Base-by-base conservation (phyloP, 73 alveolate species). In the Blepharisma japonicum region DNA sequence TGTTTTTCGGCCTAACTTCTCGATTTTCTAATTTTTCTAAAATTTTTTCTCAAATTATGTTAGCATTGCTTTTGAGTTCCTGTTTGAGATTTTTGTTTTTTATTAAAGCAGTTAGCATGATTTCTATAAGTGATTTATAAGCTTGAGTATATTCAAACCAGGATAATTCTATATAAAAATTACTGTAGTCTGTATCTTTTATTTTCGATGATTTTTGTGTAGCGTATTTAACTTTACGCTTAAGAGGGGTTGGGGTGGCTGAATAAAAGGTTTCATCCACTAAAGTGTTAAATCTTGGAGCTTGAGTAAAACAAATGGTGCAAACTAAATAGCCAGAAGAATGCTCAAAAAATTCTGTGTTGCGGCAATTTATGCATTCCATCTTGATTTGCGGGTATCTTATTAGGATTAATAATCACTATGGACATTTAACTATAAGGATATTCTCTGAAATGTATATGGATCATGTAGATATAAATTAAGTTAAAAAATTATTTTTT, bases 301-400 rank as follows among this genome's bases (percentile, higher is more conserved):
- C 42, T 32, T 61, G 74, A 9, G 38, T 61, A 25, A 61, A 61
- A 25, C 74, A 61, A n/a, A 39, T 61, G 18, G 14, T 9, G 23
- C 74, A 61, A 9, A 61, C 74, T 61, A 61, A 61, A 25, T 14
- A 61, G 18, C 74, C 74, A 18, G 74, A 61, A 39, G 38, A 14
- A 39, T 61, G 38, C 46, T 61, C 23, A 61, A 18, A 61, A 25
- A 61, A 61, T 8, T 61, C 23, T 25, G 14, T 61, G 49, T n/a
- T 20, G n/a, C 23, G 14, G 23, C 74, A 61, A 18, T 8, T 9
- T 20, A 25, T 9, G 47, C 74, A 61, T 25, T 61, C 74, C 74
- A 61, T 61, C 42, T 32, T 32, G 42, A 32, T 32, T 32, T 32
- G 42, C 42, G 42, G 42, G 42, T 32, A 32, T 32, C 42, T 32